Conservation (phyloP, 176 grass and related monocot genomes). For the Cenchrus purpureus region DNA sequence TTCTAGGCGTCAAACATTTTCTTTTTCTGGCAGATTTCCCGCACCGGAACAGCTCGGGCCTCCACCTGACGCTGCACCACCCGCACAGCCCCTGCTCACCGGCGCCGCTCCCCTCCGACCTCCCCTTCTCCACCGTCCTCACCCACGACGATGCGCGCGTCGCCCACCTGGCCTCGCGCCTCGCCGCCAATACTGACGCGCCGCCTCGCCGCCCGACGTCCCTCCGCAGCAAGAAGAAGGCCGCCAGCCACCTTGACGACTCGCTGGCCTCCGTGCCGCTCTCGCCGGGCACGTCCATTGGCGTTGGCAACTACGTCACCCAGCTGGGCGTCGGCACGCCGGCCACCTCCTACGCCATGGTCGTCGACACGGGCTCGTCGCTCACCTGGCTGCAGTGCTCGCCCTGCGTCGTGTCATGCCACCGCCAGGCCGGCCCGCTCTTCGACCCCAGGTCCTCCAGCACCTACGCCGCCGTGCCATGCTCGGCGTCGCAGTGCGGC, state of each 20-base stretch:
- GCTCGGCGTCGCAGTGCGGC: slow-evolving; percentile 58
- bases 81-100: slow-evolving; percentile 73
- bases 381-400: slow-evolving; percentile 89
- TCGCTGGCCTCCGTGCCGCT: slow-evolving; percentile 52
- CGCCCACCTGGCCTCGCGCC: slow-evolving; percentile 53
- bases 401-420: slow-evolving; percentile 77
- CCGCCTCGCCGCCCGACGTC: slow-evolving; percentile 34
- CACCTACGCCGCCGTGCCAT: slow-evolving; percentile 61
- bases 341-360: slow-evolving; percentile 66
- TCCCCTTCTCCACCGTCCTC: slow-evolving; percentile 67
- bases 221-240: slow-evolving; percentile 10
- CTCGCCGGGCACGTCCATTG: slow-evolving; percentile 58
- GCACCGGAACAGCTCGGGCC: slow-evolving; percentile 58
- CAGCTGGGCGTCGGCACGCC: slow-evolving; percentile 70
- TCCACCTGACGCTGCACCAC: slow-evolving; percentile 76
- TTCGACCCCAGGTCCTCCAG: slow-evolving; percentile 56
- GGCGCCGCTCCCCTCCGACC: slow-evolving; percentile 53
- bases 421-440: slow-evolving; percentile 60
- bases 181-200: slow-evolving; percentile 9
- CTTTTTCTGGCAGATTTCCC: slow-evolving; percentile 34
- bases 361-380: slow-evolving; percentile 89
- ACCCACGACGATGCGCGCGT: slow-evolving; percentile 65
- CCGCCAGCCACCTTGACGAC: not conserved
- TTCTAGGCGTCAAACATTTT: too few species aligned
- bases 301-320: slow-evolving; percentile 88